A percentile compares a stretch with the other conserved stretches of the same genome.
Evolutionary conservation across 768 basidiomycete species (phyloP).

Genomic region (Fibroporia radiculosa): DNA sequence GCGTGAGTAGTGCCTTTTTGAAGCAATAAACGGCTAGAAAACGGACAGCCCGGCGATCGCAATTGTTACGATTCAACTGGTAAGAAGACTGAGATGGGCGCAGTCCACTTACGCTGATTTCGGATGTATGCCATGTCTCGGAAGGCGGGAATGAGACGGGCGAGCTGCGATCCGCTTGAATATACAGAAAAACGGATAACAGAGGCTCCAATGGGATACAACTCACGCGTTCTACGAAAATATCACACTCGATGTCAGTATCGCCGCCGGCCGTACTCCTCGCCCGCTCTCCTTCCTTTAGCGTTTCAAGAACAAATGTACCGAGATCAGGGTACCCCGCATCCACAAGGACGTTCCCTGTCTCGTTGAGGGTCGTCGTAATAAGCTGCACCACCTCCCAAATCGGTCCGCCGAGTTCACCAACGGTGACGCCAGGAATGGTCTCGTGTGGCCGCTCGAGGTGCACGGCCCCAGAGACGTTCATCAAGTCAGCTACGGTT

Average conservation of each 20-base stretch:
- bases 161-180: too few species aligned
- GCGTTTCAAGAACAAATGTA: constrained; percentile 59
- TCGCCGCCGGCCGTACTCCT: constrained; percentile 3
- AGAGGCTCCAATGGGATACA: neutral
- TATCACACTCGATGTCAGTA: constrained; percentile 15
- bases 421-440: constrained; percentile 63
- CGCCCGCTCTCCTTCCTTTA: constrained; percentile 39
- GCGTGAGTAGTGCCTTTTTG: constrained; percentile 83
- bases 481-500: constrained; percentile 68
- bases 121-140: constrained; percentile 67
- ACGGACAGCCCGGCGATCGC: too few species aligned
- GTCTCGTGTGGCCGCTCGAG: constrained; percentile 62
- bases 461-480: constrained; percentile 48
- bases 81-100: constrained; percentile 4
- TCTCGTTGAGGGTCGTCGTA: constrained; percentile 57
- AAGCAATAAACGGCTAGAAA: constrained; percentile 73
- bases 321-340: constrained; percentile 67
- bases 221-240: constrained; percentile 19
- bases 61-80: neutral
- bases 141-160: constrained; percentile 74
- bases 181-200: neutral
- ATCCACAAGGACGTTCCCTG: constrained; percentile 55
- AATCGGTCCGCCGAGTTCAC: constrained; percentile 67
- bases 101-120: constrained; percentile 43
- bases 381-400: constrained; percentile 69